phyloP scores from a whole-genome alignment of 2,329 filamentous ascomycete genomes.

The Cytospora schulzeri region DNA sequence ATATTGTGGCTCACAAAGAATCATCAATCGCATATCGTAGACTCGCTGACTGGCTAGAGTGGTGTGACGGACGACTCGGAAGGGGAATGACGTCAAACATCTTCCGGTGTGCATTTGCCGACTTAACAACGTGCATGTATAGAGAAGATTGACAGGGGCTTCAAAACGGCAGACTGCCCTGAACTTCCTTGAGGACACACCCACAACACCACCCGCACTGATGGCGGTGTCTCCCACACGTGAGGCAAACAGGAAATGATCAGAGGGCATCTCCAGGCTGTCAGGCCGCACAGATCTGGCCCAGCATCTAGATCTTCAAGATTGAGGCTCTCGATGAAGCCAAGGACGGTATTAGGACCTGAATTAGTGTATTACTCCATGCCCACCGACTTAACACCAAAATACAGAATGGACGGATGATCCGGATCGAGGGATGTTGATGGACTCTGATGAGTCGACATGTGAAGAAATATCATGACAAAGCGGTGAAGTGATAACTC shows the following conservation, averaged over 20 bases:
- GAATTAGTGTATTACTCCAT: background rate
- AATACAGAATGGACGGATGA: background rate
- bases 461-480: background rate
- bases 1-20: background rate
- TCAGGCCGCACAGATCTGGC: slow-evolving; percentile 11
- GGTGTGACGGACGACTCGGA: background rate
- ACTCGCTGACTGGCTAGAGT: background rate
- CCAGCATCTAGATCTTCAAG: background rate
- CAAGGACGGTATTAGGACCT: background rate
- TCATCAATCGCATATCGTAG: background rate
- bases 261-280: slow-evolving; percentile 8
- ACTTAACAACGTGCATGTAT: background rate
- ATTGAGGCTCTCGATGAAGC: background rate
- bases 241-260: slow-evolving; percentile 12
- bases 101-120: background rate
- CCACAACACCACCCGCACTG: slow-evolving; percentile 2
- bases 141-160: background rate
- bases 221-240: background rate
- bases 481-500: background rate
- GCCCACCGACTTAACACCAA: background rate
- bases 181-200: background rate
- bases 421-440: no score
- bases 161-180: slow-evolving; percentile 2
- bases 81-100: background rate
- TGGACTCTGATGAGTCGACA: background rate